Conservation (phyloP, 176 grass and related monocot genomes). For the Triticum timopheevii region DNA sequence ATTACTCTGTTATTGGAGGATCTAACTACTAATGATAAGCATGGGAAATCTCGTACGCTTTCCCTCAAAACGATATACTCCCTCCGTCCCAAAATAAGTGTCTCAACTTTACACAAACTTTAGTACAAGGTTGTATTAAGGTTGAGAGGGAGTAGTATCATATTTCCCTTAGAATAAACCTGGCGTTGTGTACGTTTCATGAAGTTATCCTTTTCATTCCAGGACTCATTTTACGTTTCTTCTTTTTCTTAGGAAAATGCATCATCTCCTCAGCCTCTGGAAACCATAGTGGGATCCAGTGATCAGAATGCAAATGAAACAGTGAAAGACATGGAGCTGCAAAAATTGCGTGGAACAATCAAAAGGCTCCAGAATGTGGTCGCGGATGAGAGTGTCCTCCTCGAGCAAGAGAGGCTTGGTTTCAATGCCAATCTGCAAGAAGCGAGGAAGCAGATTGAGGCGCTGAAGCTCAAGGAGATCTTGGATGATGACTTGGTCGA, state of each 20-base stretch:
- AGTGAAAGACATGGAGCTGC: constrained; percentile 51
- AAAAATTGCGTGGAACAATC: constrained; percentile 69
- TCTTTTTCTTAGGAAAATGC: constrained; percentile 52
- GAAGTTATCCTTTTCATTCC: neutral
- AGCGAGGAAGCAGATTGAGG: constrained; percentile 81
- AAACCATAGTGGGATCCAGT: constrained; percentile 26
- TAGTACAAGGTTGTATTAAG: too few species aligned
- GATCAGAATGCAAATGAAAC: constrained; percentile 36
- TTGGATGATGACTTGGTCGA: constrained; percentile 51
- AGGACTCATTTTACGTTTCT: neutral
- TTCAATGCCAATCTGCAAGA: constrained; percentile 63
- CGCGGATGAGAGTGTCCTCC: constrained; percentile 50
- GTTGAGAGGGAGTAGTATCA: too few species aligned
- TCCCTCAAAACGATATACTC: neutral
- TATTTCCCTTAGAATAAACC: neutral
- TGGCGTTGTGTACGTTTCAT: neutral
- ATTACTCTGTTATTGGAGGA: neutral
- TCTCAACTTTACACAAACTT: too few species aligned
- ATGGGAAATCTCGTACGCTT: neutral
- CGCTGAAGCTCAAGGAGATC: constrained; percentile 74
- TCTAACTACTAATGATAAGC: constrained; percentile 5
- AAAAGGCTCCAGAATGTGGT: constrained; percentile 82
- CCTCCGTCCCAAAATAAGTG: too few species aligned
- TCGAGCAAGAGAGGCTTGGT: constrained; percentile 74
- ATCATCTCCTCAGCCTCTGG: constrained; percentile 24